These are phyloP conservation scores for Brassica carinata DNA, from an alignment of 345 rosid genomes.

Conservation along the genomic window DNA sequence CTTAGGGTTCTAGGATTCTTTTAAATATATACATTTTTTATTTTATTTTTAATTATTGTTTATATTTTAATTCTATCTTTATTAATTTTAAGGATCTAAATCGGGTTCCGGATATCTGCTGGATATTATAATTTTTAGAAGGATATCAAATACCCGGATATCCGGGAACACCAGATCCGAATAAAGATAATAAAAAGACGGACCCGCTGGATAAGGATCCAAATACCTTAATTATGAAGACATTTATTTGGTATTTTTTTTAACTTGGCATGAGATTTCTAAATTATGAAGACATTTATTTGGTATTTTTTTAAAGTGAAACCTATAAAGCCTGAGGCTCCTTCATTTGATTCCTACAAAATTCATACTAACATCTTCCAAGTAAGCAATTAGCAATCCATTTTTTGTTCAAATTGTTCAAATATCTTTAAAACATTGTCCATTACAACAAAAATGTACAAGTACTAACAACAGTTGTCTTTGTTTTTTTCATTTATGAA, in stretches of 20 bases:
- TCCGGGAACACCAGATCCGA: no score
- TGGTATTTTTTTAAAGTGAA: not conserved
- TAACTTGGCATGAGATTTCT: not conserved
- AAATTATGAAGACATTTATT: not conserved
- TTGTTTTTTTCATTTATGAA: not conserved
- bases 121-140: no score
- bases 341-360: slow-evolving; percentile 4
- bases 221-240: not conserved
- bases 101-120: no score
- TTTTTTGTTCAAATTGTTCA: not conserved
- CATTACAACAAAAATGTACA: no score
- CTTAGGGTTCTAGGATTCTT: no score
- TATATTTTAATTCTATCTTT: no score
- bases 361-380: slow-evolving; percentile 3
- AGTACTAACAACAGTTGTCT: not conserved
- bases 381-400: not conserved
- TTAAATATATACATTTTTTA: no score
- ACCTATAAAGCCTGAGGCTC: not conserved
- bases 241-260: not conserved
- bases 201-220: no score
- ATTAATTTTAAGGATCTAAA: no score
- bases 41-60: no score
- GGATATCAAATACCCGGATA: no score
- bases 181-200: no score
- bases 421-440: not conserved